Evolutionary conservation across 2,329 filamentous ascomycete genomes (phyloP), one percentile per base, ranked within the genome.

Genomic region (Fusarium burgessii): DNA sequence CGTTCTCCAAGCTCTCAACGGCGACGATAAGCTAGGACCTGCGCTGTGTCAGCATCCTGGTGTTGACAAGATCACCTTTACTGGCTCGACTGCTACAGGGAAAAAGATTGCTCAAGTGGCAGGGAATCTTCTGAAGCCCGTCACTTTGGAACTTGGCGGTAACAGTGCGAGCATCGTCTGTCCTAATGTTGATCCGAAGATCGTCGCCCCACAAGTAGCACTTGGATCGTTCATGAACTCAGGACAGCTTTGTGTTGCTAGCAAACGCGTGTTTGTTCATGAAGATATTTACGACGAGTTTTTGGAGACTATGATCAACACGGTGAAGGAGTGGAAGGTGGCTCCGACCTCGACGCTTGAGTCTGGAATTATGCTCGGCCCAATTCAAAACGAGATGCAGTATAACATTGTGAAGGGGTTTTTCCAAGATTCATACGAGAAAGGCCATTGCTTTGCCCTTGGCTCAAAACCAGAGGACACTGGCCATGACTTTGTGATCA

Each of bases 61-160:
- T 25, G 84, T 91, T 55, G 82, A 85, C 65, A 91, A 90, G 82
- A 86, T 91, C 77, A 84, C 82, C 66, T 91, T 92, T 78, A 91
- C 89, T 0, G 89, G 89, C 6, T 89, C 87, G 13, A 87, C 83
- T 35, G 82, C 82, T 0, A 90, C 87, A 0, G 89, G 89, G 12
- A 90, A 89, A 81, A 87, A 85, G 76, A 85, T 91, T 62, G 86
- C 89, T 82, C 83, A 83, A 62, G 84, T 82, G 20, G 84, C 83
- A 57, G 81, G 85, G 25, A 83, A 84, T 74, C 88, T 86, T 0
- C 77, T 91, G 50, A 91, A 91, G 82, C 82, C 88, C 38, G 83
- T 90, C 35, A 89, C 87, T 1, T 82, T 91, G 15, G 89, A 91
- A 77, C 82, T 90, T 55, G 61, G 88, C 50, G 88, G 88, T 23